phyloP scores from a whole-genome alignment of 2,329 filamentous ascomycete species.

The Chrysoporthe austroafricana region DNA sequence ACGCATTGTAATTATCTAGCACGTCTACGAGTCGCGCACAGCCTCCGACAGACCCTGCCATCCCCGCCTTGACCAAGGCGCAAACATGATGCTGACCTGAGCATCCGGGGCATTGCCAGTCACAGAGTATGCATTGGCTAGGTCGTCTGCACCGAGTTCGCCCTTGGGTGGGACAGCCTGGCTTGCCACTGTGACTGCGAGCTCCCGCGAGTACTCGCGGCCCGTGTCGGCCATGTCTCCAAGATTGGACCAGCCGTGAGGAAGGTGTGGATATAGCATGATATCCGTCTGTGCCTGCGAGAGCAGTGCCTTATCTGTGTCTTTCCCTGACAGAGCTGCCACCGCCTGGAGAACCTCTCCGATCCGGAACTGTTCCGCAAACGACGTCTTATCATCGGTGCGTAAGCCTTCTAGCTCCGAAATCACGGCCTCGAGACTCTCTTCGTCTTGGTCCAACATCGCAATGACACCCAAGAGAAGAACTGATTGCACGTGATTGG shows the following conservation, averaged over 20 bases:
- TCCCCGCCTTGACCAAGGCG: constrained; percentile 73
- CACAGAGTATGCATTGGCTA: constrained; percentile 75
- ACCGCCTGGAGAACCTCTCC: constrained; percentile 78
- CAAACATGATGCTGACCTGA: constrained; percentile 75
- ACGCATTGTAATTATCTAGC: not conserved
- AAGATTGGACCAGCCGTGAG: constrained; percentile 80
- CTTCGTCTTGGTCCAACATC: constrained; percentile 76
- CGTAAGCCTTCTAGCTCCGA: constrained; percentile 77
- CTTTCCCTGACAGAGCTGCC: constrained; percentile 58
- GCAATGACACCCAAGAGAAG: constrained; percentile 84
- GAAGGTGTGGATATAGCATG: constrained; percentile 78
- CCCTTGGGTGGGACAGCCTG: constrained; percentile 76
- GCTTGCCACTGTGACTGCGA: constrained; percentile 80
- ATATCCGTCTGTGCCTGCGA: constrained; percentile 75
- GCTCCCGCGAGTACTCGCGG: constrained; percentile 64
- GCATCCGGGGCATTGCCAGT: constrained; percentile 74
- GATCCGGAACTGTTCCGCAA: constrained; percentile 69
- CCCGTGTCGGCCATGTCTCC: constrained; percentile 59
- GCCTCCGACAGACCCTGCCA: constrained; percentile 63
- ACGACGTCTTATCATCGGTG: constrained; percentile 65
- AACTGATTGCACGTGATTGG: constrained; percentile 78
- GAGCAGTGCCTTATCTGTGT: constrained; percentile 54
- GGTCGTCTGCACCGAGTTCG: constrained; percentile 66
- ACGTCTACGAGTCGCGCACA: constrained; percentile 32
- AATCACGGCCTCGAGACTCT: constrained; percentile 78